Conservation (phyloP, 768 basidiomycete genomes). For the Mycena leptocephala region DNA sequence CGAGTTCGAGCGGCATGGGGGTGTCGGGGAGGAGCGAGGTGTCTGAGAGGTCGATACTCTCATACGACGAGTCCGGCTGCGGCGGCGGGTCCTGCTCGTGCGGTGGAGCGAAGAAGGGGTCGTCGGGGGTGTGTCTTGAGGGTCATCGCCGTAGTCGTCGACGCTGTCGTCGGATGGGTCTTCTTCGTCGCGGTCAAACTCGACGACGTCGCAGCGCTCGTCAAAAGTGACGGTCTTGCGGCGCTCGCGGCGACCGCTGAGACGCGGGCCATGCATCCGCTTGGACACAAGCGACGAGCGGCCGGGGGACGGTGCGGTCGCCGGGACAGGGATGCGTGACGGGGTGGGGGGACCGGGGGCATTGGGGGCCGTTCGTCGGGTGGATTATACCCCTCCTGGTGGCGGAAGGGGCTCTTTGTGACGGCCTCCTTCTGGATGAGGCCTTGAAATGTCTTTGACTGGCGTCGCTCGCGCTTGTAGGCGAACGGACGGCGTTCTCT, state of each 20-base stretch:
- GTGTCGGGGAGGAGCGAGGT: constrained; percentile 46
- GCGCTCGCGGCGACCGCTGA: constrained; percentile 67
- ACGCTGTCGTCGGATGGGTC: constrained; percentile 41
- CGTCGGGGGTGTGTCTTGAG: constrained; percentile 53
- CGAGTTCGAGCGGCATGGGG: constrained; percentile 54
- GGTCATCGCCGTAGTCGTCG: constrained; percentile 49
- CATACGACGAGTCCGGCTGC: constrained; percentile 59
- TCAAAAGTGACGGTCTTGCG: constrained; percentile 88
- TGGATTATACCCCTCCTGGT: constrained; percentile 48
- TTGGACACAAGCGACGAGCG: constrained; percentile 81
- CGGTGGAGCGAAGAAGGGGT: constrained; percentile 62
- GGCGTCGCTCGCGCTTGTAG: constrained; percentile 80
- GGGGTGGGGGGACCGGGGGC: constrained; percentile 41
- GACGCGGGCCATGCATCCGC: constrained; percentile 84
- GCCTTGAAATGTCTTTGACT: constrained; percentile 82
- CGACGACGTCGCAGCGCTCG: constrained; percentile 86
- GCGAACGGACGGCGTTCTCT: constrained; percentile 80
- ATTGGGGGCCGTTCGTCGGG: constrained; percentile 40
- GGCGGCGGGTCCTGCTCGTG: constrained; percentile 44
- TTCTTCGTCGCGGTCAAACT: constrained; percentile 80
- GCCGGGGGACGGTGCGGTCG: constrained; percentile 63
- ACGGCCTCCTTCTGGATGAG: constrained; percentile 86
- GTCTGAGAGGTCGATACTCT: constrained; percentile 62
- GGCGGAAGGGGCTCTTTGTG: constrained; percentile 85
- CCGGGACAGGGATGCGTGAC: constrained; percentile 40